A percentile compares a stretch with the other conserved stretches of the same genome.
Evolutionary conservation across 1,139 yeast species (phyloP).

Genomic region (Hansenula sp.): DNA sequence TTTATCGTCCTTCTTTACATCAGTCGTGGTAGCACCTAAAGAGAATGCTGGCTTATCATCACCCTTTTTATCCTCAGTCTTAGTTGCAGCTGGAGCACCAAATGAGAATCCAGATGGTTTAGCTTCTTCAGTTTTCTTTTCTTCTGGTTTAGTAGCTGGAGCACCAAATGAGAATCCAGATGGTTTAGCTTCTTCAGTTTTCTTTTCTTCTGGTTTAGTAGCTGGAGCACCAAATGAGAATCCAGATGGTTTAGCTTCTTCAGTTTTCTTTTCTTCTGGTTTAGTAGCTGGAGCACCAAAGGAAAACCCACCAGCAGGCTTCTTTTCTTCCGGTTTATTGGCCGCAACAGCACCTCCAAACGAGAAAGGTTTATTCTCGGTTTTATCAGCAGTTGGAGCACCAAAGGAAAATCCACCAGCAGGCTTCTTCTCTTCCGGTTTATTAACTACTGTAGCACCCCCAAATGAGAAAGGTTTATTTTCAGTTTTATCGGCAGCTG

Average conservation of each 20-base stretch:
- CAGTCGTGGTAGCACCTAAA: conserved; percentile 19
- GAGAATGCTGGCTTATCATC: conserved; percentile 21
- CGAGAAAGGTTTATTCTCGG: conserved; percentile 18
- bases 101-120: conserved; percentile 17
- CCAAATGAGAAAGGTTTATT: conserved; percentile 16
- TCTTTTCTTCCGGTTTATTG: conserved; percentile 12
- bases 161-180: conserved; percentile 24
- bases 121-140: conserved; percentile 12
- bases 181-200: conserved; percentile 20
- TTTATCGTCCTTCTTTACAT: conserved; percentile 25
- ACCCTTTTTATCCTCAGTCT: conserved; percentile 9
- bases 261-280: conserved; percentile 14
- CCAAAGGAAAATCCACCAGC: neutral
- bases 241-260: conserved; percentile 18
- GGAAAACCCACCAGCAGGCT: conserved; percentile 21
- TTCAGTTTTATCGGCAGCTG: conserved; percentile 8
- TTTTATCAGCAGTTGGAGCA: neutral
- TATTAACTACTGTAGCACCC: conserved; percentile 18
- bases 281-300: conserved; percentile 26
- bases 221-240: conserved; percentile 22
- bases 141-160: conserved; percentile 12
- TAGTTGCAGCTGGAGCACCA: conserved; percentile 15
- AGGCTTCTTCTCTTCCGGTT: conserved; percentile 24
- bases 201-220: conserved; percentile 17
- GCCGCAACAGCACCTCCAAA: conserved; percentile 17